A percentile compares a stretch with the other conserved stretches of the same genome.
phyloP scores from a whole-genome alignment of 2,329 filamentous ascomycete species.

The Fusarium bactridioides region DNA sequence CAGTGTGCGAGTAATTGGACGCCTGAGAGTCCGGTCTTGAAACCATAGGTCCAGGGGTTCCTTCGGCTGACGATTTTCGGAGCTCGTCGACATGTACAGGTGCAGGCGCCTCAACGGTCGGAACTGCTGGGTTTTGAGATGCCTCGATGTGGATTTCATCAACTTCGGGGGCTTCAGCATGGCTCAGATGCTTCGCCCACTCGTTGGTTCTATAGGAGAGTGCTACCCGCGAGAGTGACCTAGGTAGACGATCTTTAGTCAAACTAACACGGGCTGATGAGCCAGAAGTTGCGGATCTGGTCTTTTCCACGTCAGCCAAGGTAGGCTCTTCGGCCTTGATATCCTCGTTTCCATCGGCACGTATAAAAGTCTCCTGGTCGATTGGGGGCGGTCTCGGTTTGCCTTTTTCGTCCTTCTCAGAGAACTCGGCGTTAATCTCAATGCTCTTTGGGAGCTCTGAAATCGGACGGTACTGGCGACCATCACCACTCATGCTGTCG shows the following conservation, averaged over 20 bases:
- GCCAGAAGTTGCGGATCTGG: constrained; percentile 53
- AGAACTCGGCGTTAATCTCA: constrained; percentile 52
- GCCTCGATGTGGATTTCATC: constrained; percentile 66
- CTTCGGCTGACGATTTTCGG: constrained; percentile 67
- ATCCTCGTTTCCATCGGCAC: background rate
- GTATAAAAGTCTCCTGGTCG: constrained; percentile 13
- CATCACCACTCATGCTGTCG: constrained; percentile 54
- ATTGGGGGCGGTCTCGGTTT: constrained; percentile 13
- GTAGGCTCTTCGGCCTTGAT: constrained; percentile 7
- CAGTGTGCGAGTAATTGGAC: constrained; percentile 34
- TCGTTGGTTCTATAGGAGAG: constrained; percentile 90
- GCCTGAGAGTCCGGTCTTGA: constrained; percentile 43
- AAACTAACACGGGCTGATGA: constrained; percentile 58
- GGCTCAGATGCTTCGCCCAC: constrained; percentile 89
- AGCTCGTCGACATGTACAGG: constrained; percentile 72
- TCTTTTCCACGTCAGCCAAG: constrained; percentile 42
- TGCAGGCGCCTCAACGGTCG: constrained; percentile 58
- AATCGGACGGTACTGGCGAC: constrained; percentile 42
- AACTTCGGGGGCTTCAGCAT: constrained; percentile 75
- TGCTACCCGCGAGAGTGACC: constrained; percentile 77
- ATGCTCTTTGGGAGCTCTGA: constrained; percentile 43
- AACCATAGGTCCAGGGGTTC: constrained; percentile 48
- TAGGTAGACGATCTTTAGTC: constrained; percentile 70
- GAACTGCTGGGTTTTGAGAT: background rate
- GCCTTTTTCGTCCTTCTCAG: constrained; percentile 34